A percentile compares a stretch with the other conserved stretches of the same genome.
Conservation (phyloP, 1,139 yeast genomes). For the Oligophagozyma castellii region DNA sequence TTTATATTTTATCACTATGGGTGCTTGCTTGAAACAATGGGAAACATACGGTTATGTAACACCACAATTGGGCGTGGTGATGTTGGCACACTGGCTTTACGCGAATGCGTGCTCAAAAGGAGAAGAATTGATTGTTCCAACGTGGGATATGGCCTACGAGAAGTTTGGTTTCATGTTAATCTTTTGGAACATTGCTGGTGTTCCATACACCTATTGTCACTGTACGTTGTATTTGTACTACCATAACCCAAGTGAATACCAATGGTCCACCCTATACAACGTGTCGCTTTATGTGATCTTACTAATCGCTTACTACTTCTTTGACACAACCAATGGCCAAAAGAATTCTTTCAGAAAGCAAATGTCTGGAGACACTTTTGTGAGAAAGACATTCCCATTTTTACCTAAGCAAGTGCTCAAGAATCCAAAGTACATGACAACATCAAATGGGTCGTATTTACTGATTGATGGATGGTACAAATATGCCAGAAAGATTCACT, state of each 20-base stretch:
- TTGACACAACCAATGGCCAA: conserved; percentile 91
- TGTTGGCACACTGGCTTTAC: conserved; percentile 83
- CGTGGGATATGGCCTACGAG: conserved; percentile 99
- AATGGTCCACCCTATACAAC: conserved; percentile 52
- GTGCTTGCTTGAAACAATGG: conserved; percentile 63
- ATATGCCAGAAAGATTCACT: conserved; percentile 85
- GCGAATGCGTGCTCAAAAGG: conserved; percentile 97
- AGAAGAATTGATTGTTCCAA: conserved; percentile 90
- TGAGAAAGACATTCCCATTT: conserved; percentile 86
- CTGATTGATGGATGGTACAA: conserved; percentile 91
- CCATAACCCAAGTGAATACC: conserved; percentile 74
- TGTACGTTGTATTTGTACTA: conserved; percentile 71
- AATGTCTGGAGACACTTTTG: conserved; percentile 61
- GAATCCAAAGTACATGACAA: conserved; percentile 72
- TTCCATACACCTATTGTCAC: conserved; percentile 94
- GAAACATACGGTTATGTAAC: conserved; percentile 70
- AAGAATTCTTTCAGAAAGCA: conserved; percentile 85
- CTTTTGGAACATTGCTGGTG: conserved; percentile 99
- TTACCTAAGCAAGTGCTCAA: conserved; percentile 71
- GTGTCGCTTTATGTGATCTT: conserved; percentile 41
- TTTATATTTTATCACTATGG: conserved; percentile 62
- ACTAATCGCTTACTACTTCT: conserved; percentile 70
- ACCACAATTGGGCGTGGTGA: conserved; percentile 59
- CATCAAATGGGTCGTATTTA: conserved; percentile 72
- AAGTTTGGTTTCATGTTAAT: conserved; percentile 96